Conservation (phyloP, 2,329 filamentous ascomycete species). For the Penicillium brevicompactum region DNA sequence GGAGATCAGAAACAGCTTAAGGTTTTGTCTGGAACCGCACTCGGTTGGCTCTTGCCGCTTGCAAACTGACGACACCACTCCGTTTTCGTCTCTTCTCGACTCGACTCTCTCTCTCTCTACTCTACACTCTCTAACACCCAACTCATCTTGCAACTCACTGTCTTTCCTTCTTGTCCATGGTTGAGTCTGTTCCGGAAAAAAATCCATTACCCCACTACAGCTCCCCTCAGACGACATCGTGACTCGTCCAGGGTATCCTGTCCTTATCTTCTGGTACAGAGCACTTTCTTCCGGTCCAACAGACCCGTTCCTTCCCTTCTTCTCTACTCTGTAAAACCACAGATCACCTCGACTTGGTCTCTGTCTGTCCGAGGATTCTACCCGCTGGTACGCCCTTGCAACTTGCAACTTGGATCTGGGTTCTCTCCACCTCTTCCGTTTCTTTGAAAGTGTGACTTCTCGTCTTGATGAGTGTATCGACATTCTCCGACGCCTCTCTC, state of each 20-base stretch:
- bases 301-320: conserved; percentile 27
- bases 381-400: conserved; percentile 25
- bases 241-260: conserved; percentile 19
- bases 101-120: not conserved
- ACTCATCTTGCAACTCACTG: not conserved
- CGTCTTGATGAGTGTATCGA: conserved; percentile 47
- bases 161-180: conserved; percentile 20
- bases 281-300: conserved; percentile 21
- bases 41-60: conserved; percentile 38
- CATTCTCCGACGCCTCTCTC: conserved; percentile 44
- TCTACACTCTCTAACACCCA: not conserved
- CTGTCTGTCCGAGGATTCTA: conserved; percentile 20
- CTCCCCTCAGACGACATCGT: conserved; percentile 24
- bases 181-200: conserved; percentile 4
- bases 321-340: conserved; percentile 26
- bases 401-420: conserved; percentile 11
- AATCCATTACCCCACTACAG: conserved; percentile 21
- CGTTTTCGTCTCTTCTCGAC: conserved; percentile 31
- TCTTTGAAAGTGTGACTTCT: conserved; percentile 20
- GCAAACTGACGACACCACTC: conserved; percentile 40
- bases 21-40: conserved; percentile 32
- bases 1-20: conserved; percentile 21
- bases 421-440: conserved; percentile 20
- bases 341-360: conserved; percentile 18
- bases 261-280: conserved; percentile 7